These are phyloP conservation scores for Cutaneotrichosporon sp. DNA, from an alignment of 1,284 basidiomycete genomes.

Conservation along the genomic window DNA sequence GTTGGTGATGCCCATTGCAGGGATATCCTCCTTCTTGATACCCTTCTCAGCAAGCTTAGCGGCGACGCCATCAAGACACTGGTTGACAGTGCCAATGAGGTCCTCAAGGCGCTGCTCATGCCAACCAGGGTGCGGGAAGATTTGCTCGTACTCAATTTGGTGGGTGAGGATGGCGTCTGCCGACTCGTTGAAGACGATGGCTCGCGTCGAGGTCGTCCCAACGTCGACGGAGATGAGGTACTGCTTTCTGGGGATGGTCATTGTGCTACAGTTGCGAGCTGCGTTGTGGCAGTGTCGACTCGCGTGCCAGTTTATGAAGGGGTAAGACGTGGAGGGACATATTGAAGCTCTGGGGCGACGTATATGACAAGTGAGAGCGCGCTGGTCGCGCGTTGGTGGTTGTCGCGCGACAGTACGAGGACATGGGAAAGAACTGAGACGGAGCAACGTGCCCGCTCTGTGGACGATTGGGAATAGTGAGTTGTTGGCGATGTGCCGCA, in stretches of 20 bases:
- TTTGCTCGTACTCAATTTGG: conserved; percentile 85
- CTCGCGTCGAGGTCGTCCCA: conserved; percentile 65
- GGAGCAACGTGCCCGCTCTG: not conserved
- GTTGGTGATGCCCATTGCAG: conserved; percentile 86
- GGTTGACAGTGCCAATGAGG: conserved; percentile 70
- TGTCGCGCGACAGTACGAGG: not conserved
- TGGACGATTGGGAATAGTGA: too few relatives aligned
- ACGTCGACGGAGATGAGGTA: conserved; percentile 13
- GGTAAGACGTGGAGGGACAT: too few relatives aligned
- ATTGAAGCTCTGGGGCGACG: not conserved
- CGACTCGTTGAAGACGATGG: conserved; percentile 85
- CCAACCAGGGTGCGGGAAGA: conserved; percentile 88
- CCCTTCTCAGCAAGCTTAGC: conserved; percentile 67
- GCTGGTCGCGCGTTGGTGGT: too few relatives aligned
- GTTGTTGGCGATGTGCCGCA: too few relatives aligned
- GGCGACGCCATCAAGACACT: conserved; percentile 70
- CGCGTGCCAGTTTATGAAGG: not conserved
- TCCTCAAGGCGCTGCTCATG: conserved; percentile 90
- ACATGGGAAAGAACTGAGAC: not conserved
- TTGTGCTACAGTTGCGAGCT: not conserved
- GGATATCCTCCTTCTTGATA: conserved; percentile 68
- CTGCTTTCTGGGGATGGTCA: conserved; percentile 8
- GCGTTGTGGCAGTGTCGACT: not conserved
- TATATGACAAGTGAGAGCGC: not conserved
- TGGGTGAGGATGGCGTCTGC: conserved; percentile 81